Evolutionary conservation across 345 rosid genomes (phyloP), one percentile per base, ranked within the genome.

Genomic region (Euphorbia peplus): DNA sequence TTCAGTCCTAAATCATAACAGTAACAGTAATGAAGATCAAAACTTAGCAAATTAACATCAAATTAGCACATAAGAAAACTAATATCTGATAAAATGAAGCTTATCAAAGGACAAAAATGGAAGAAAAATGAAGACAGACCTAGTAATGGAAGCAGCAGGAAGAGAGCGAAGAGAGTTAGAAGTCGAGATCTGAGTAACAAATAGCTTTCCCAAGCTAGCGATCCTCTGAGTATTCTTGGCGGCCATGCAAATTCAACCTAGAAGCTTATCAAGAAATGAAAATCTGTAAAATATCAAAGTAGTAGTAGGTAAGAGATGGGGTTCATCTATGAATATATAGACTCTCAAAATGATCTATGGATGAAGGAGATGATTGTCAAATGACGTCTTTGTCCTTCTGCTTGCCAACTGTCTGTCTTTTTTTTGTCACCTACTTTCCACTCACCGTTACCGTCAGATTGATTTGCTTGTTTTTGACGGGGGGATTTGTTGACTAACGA

Each of bases 191-290:
- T 70, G 73, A 68, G 67, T 67, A 29, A 57, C 59, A 5, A 83
- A 70, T 61, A 81, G 81, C 78, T 83, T 85, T 76, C 68, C 87
- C 66, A 84, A 70, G 70, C 57, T 63, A 48, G 82, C 82, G 85
- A 85, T 81, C 80, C 74, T 74, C 29, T 75, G 80, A 78, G 44
- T 35, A 14, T 80, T 76, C 78, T 80, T 80, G 77, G 88, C 84
- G 76, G 93, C 90, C 93, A 88, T 88, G 74, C 77, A 84, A 64
- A 24, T 53, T 12, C 25, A 73, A 21, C 22, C 0, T 60, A 9
- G 56, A 32, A 29, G n/a, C n/a, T n/a, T n/a, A n/a, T 22, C 8
- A 64, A 28, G 57, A 3, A 22, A 8, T 12, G 26, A 15, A 8
- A 52, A 32, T 19, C 2, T 9, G n/a, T n/a, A n/a, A n/a, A n/a